Evolutionary conservation across 2,329 filamentous ascomycete species (phyloP).

Genomic region (Metarhizium album): DNA sequence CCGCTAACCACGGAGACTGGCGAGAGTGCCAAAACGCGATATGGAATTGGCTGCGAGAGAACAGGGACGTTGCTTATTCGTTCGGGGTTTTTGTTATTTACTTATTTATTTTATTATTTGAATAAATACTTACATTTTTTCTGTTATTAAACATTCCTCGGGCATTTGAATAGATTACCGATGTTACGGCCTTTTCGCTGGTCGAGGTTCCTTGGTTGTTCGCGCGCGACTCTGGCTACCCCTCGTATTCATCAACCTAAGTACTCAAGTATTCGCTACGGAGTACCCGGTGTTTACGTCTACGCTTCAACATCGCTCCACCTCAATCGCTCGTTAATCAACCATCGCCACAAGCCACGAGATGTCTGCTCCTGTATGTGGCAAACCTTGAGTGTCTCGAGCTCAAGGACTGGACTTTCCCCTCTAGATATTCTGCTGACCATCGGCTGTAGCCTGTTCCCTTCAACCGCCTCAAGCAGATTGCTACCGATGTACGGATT

Average conservation of each 20-base stretch:
- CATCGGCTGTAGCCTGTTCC: constrained; percentile 53
- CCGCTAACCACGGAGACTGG: constrained; percentile 8
- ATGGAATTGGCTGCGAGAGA: no score
- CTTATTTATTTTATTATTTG: no score
- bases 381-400: neutral
- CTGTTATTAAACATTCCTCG: no score
- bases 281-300: constrained; percentile 1
- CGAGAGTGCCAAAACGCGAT: no score
- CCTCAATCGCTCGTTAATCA: constrained; percentile 8
- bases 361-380: constrained; percentile 29
- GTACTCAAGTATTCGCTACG: no score
- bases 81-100: no score
- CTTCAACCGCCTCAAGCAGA: constrained; percentile 69
- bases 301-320: constrained; percentile 7
- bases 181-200: neutral
- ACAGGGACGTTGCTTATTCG: no score
- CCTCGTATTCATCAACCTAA: no score
- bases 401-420: neutral
- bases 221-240: neutral
- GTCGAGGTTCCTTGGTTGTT: neutral
- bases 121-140: no score
- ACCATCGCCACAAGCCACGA: constrained; percentile 12
- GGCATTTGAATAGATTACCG: no score
- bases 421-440: neutral
- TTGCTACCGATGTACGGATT: constrained; percentile 64